Evolutionary conservation across 2,329 filamentous ascomycete species (phyloP).

Genomic region (Aureobasidium sp.): DNA sequence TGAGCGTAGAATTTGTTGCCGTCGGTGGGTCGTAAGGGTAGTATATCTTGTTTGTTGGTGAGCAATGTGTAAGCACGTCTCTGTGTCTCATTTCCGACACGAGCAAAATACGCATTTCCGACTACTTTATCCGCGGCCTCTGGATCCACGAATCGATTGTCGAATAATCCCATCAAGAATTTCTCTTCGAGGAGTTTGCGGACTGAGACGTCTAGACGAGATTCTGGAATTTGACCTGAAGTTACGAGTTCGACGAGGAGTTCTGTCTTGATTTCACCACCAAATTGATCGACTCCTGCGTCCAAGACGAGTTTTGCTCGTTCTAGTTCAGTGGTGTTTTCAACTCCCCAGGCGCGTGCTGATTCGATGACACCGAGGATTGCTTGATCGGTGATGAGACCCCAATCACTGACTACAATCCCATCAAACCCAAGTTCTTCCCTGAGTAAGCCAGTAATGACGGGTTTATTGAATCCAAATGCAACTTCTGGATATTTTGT

Average conservation of each 20-base stretch:
- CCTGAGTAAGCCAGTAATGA: constrained; percentile 4
- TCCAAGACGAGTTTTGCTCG: constrained; percentile 8
- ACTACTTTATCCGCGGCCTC: constrained; percentile 11
- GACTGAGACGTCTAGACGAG: constrained; percentile 5
- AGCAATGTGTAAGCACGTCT: constrained; percentile 11
- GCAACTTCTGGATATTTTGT: constrained; percentile 14
- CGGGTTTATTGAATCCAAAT: constrained; percentile 14
- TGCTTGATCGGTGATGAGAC: not conserved
- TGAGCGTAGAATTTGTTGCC: not conserved
- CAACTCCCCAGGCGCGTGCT: constrained; percentile 11
- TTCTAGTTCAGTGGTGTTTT: constrained; percentile 14
- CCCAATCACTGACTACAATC: constrained; percentile 15
- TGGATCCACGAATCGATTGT: constrained; percentile 7
- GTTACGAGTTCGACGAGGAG: not conserved
- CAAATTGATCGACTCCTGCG: constrained; percentile 14
- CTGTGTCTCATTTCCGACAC: constrained; percentile 9
- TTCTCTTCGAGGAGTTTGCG: constrained; percentile 5
- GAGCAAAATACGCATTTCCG: constrained; percentile 5
- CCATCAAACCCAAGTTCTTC: constrained; percentile 3
- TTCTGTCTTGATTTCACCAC: constrained; percentile 1
- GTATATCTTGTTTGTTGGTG: not conserved
- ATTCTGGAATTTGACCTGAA: not conserved
- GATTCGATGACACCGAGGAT: constrained; percentile 3
- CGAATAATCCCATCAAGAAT: constrained; percentile 8
- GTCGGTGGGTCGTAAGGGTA: not conserved